These are phyloP conservation scores for Pseudisothecium myosuroides DNA, from an alignment of 225 moss, liverwort and hornwort species.

Conservation along the genomic window DNA sequence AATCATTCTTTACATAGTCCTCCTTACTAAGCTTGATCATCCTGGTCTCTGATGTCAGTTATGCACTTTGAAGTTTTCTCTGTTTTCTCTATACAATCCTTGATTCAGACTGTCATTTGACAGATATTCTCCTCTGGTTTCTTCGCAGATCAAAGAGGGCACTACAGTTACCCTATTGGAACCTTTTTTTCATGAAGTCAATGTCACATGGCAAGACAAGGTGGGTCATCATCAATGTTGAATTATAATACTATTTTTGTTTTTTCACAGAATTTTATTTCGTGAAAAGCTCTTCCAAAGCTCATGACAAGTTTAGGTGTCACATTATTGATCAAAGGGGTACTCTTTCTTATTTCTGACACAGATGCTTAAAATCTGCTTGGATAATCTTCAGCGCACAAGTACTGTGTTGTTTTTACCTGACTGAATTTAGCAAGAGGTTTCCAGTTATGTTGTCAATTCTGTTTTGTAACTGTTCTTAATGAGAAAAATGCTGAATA, in stretches of 20 bases:
- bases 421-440: background rate
- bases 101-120: background rate
- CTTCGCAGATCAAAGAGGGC: slow-evolving; percentile 37
- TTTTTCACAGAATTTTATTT: background rate
- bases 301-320: background rate
- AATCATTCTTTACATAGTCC: background rate
- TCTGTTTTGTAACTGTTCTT: background rate
- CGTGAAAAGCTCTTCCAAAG: background rate
- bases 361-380: background rate
- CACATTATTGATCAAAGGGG: background rate
- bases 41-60: background rate
- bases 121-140: background rate
- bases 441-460: background rate
- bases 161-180: slow-evolving; percentile 40
- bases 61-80: background rate
- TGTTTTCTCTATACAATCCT: too few species aligned
- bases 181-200: slow-evolving; percentile 41
- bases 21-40: background rate
- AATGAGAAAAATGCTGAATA: background rate
- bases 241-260: background rate
- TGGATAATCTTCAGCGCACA: background rate
- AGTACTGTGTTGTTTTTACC: background rate
- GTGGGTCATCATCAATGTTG: background rate
- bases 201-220: slow-evolving; percentile 44
- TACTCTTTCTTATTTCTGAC: background rate